phyloP scores from a whole-genome alignment of 148 eudicot species.

The Spergularia bocconei region DNA sequence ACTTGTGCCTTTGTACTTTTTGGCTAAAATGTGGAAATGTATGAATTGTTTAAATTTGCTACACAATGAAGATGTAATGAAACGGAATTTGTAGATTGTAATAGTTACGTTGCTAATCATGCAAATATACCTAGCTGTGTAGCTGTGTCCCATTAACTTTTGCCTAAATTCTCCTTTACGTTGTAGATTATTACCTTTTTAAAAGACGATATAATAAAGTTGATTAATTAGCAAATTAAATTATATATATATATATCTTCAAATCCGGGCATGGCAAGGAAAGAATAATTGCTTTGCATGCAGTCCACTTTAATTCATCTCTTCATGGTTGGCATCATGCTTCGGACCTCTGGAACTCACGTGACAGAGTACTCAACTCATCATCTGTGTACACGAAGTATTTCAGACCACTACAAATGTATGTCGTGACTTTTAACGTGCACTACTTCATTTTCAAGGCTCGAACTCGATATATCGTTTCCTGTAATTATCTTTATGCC shows the following conservation, averaged over 20 bases:
- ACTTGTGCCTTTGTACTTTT: too few species aligned
- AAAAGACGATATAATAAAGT: not conserved
- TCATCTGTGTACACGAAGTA: too few species aligned
- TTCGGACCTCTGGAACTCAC: slow-evolving; percentile 22
- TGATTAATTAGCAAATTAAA: not conserved
- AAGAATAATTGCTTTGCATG: slow-evolving; percentile 24
- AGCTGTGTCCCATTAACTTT: not conserved
- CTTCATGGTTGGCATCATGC: slow-evolving; percentile 27
- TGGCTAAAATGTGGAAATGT: too few species aligned
- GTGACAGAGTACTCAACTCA: slow-evolving; percentile 17
- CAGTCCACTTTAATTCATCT: slow-evolving; percentile 1
- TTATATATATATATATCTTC: not conserved
- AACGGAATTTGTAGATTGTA: not conserved
- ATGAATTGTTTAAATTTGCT: too few species aligned
- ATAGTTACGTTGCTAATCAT: not conserved
- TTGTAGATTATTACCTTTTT: slow-evolving; percentile 2
- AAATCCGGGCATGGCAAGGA: not conserved
- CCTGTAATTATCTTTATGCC: too few species aligned
- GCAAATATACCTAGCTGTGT: not conserved
- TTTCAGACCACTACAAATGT: too few species aligned
- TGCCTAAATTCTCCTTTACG: not conserved
- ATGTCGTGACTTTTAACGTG: too few species aligned
- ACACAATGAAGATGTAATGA: too few species aligned
- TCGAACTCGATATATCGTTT: not conserved
- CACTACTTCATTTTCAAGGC: too few species aligned